Percentiles rank a stretch among this genome's conserved stretches.
phyloP scores from a whole-genome alignment of 2,329 filamentous ascomycete species.

The Grosmannia serpens region DNA sequence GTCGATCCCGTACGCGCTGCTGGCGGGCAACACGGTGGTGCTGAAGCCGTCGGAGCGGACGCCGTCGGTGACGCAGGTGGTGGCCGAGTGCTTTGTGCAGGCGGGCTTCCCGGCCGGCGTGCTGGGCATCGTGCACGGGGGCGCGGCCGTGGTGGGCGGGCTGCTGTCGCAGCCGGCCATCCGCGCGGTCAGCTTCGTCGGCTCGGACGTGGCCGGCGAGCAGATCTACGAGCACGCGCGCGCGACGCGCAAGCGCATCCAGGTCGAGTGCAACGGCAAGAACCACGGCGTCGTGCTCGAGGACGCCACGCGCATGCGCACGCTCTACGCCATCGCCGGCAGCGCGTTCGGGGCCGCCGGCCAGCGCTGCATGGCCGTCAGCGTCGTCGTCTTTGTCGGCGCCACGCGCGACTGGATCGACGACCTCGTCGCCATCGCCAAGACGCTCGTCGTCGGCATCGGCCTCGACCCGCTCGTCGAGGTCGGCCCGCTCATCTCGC shows the following conservation, averaged over 20 bases:
- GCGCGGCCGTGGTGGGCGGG: constrained; percentile 71
- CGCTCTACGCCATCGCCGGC: constrained; percentile 70
- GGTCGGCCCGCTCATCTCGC: constrained; percentile 69
- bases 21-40: constrained; percentile 72
- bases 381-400: constrained; percentile 68
- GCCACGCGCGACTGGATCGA: constrained; percentile 73
- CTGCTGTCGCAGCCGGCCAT: constrained; percentile 74
- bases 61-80: constrained; percentile 72
- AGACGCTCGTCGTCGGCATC: constrained; percentile 47
- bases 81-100: constrained; percentile 66
- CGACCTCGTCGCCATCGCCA: constrained; percentile 66
- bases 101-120: constrained; percentile 74
- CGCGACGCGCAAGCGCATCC: constrained; percentile 75
- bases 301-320: constrained; percentile 82
- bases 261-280: constrained; percentile 79
- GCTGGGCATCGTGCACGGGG: constrained; percentile 70
- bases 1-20: constrained; percentile 73
- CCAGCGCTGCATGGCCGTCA: constrained; percentile 78
- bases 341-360: constrained; percentile 77
- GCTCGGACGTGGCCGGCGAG: constrained; percentile 76
- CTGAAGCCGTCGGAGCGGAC: constrained; percentile 75
- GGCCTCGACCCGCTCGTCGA: constrained; percentile 62
- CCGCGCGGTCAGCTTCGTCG: constrained; percentile 78
- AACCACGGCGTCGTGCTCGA: constrained; percentile 77
- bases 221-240: constrained; percentile 71